Percentiles rank a stretch among this genome's conserved stretches.
These are phyloP conservation scores for Hibiscus mutabilis DNA, from an alignment of 345 rosid species.

Conservation along the genomic window DNA sequence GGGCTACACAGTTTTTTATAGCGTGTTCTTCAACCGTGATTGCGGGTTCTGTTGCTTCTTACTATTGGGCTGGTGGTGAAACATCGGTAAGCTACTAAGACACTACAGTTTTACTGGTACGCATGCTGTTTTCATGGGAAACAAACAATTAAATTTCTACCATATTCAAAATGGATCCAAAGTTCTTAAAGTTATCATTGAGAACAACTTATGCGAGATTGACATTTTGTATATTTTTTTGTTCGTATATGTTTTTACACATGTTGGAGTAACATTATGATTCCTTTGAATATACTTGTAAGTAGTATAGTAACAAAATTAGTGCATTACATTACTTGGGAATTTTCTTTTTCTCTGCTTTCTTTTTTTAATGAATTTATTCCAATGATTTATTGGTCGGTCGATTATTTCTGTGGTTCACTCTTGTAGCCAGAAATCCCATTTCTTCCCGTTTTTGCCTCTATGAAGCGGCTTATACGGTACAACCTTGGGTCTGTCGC, in stretches of 20 bases:
- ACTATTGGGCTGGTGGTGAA: conserved; percentile 92
- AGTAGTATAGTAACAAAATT: too few relatives aligned
- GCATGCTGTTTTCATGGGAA: not conserved
- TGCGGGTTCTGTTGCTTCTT: conserved; percentile 91
- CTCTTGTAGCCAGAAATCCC: conserved; percentile 78
- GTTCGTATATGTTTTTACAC: not conserved
- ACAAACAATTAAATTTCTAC: not conserved
- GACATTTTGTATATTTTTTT: too few relatives aligned
- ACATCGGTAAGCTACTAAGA: conserved; percentile 47
- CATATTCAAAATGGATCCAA: not conserved
- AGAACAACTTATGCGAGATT: not conserved
- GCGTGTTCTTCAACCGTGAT: conserved; percentile 81
- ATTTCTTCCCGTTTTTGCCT: conserved; percentile 88
- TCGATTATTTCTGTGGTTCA: conserved; percentile 11
- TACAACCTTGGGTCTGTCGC: conserved; percentile 92
- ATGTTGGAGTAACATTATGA: too few relatives aligned
- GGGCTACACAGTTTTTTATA: conserved; percentile 91
- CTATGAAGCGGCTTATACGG: conserved; percentile 85
- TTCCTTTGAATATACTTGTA: too few relatives aligned
- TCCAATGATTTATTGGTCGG: too few relatives aligned
- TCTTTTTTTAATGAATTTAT: too few relatives aligned
- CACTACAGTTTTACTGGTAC: not conserved
- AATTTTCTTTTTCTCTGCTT: too few relatives aligned
- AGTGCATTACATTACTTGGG: too few relatives aligned
- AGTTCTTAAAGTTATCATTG: not conserved